Percentiles rank a stretch among this genome's conserved stretches.
phyloP scores from a whole-genome alignment of 2,329 filamentous ascomycete genomes.

The Neophaeococcomyces aloes region DNA sequence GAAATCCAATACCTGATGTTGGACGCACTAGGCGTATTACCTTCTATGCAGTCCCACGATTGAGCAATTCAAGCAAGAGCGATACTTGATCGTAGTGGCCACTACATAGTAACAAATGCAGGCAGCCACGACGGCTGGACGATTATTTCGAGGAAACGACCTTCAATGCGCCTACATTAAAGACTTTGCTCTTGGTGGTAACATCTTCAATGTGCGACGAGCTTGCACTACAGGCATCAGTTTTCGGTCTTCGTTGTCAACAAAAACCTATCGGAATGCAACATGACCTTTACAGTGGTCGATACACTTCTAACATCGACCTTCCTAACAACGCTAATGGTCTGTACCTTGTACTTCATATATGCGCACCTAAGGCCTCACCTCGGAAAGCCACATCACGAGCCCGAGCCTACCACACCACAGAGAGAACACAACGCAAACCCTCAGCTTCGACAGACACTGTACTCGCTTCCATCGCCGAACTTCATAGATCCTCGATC shows the following conservation, averaged over 20 bases:
- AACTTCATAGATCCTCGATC: conserved; percentile 5
- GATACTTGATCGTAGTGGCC: too few species aligned
- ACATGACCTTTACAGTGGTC: background rate
- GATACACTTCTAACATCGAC: conserved; percentile 1
- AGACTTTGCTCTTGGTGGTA: too few species aligned
- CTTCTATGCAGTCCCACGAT: too few species aligned
- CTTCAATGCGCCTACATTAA: too few species aligned
- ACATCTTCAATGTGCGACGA: too few species aligned
- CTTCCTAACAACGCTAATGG: background rate
- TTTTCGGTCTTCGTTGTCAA: background rate
- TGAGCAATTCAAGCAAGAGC: too few species aligned
- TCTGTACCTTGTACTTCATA: background rate
- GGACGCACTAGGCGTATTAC: background rate
- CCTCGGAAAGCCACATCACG: background rate
- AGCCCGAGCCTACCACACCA: conserved; percentile 1
- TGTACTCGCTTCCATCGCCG: conserved; percentile 3
- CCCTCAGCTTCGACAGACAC: background rate
- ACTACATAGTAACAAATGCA: too few species aligned
- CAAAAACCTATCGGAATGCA: background rate
- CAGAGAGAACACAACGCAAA: background rate
- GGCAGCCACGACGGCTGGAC: too few species aligned
- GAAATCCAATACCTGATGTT: conserved; percentile 29
- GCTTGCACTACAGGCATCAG: too few species aligned
- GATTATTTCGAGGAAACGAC: too few species aligned
- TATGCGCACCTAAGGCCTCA: conserved; percentile 3